Base-by-base conservation (phyloP, 306 rosid genomes). In the Citrullus mucosospermus region DNA sequence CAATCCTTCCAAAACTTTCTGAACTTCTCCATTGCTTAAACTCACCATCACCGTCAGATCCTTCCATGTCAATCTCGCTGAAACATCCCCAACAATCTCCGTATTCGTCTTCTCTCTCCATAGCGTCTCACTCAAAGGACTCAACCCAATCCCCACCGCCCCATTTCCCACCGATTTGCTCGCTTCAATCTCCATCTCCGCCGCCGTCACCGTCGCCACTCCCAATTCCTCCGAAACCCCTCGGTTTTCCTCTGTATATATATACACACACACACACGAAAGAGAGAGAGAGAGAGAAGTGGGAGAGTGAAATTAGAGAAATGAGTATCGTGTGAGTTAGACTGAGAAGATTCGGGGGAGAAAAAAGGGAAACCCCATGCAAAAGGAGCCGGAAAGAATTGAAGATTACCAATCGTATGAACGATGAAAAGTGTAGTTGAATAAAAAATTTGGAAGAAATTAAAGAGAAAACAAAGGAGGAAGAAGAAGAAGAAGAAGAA, bases 21-120 rank as follows among this genome's bases (percentile, higher is more conserved):
- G 98, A 0, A 87, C 88, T 73, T 91, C 98, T 28, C 99, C 99
- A 43, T 90, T 90, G 61, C 87, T 83, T 0, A 92, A 86, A 16
- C 93, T 89, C 1, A 96, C 98, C 89, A 80, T 96, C 76, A 96
- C 99, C 4, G 97, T 96, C 78, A 96, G 88, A 88, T 96, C 99
- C 84, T 96, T 88, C 99, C 99, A 96, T 10, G 99, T 91, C 6
- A 96, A 84, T 85, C 97, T 90, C 4, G 99, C 99, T 4, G 98
- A 91, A 3, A 92, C 98, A 56, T 91, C 99, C 12, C 96, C 98
- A 2, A 90, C 84, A 10, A 92, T 18, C 3, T 95, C 96, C 2
- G 84, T 43, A n/a, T 82, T 79, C 0, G 91, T n/a, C 77, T 86
- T 91, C 66, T 92, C 99, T 80, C 89, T 86, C 99, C 99, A 96